Percentiles rank a stretch among this genome's conserved stretches.
These are phyloP conservation scores for Fusarium proliferatum DNA, from an alignment of 2,329 filamentous ascomycete species.

Conservation along the genomic window DNA sequence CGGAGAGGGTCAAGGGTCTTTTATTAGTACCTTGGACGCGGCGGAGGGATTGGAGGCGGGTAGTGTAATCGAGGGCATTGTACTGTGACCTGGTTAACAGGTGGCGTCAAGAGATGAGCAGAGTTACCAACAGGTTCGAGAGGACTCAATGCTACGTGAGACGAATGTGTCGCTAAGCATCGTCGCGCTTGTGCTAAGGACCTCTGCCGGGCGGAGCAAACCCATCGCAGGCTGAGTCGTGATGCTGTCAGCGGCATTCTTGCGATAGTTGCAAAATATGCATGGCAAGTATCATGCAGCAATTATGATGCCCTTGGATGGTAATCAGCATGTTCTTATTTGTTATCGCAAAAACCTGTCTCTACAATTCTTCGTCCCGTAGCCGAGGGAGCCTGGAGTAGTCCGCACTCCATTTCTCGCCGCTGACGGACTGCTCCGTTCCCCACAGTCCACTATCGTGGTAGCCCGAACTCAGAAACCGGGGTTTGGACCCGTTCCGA, in stretches of 20 bases:
- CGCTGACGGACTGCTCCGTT: constrained; percentile 5
- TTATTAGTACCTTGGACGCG: constrained; percentile 23
- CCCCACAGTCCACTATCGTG: background rate
- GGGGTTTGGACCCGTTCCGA: background rate
- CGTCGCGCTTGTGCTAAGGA: background rate
- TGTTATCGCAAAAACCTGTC: background rate
- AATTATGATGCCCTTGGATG: background rate
- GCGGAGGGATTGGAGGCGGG: constrained; percentile 23
- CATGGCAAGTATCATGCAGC: rapidly evolving
- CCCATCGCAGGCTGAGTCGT: background rate
- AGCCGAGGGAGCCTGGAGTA: background rate
- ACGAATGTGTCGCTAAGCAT: constrained; percentile 5
- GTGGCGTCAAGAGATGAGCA: too few species aligned
- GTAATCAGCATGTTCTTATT: background rate
- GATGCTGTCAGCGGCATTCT: background rate
- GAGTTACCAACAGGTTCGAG: constrained; percentile 16
- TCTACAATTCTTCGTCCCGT: background rate
- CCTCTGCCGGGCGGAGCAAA: background rate
- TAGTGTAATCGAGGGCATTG: constrained; percentile 32
- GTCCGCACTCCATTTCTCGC: background rate
- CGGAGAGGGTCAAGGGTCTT: constrained; percentile 50
- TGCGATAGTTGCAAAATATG: background rate
- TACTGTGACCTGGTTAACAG: background rate
- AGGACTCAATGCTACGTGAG: constrained; percentile 35
- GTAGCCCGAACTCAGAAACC: background rate